phyloP scores from a whole-genome alignment of 129 eudicot species.

The Artemisia argyi region DNA sequence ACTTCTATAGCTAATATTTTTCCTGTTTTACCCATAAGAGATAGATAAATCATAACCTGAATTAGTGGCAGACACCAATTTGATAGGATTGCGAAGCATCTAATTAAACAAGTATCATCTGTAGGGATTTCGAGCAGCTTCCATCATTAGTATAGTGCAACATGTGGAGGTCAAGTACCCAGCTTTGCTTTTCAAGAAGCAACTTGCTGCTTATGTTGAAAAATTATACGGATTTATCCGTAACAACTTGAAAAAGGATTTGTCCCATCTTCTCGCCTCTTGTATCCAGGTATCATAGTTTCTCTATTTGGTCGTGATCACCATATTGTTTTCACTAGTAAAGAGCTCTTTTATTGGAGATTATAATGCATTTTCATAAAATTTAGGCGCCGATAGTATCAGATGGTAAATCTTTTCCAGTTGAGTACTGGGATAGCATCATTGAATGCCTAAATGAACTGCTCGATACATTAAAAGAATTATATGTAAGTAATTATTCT shows the following conservation, averaged over 20 bases:
- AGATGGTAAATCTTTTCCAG: constrained; percentile 45
- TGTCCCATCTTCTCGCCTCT: constrained; percentile 55
- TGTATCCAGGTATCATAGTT: constrained; percentile 63
- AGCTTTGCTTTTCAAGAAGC: constrained; percentile 89
- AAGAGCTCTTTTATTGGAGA: background rate
- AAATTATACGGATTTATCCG: constrained; percentile 69
- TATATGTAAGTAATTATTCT: constrained; percentile 42
- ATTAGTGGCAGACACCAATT: no score
- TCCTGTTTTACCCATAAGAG: no score
- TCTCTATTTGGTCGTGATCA: background rate
- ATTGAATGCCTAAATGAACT: constrained; percentile 43
- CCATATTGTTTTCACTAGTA: background rate
- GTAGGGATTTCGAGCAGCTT: constrained; percentile 65
- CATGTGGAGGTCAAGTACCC: constrained; percentile 90
- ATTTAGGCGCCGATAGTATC: constrained; percentile 50
- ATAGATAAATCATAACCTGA: no score
- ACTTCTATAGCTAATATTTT: no score
- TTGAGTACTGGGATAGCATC: constrained; percentile 57
- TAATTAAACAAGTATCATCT: background rate
- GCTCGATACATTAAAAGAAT: constrained; percentile 56
- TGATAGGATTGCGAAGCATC: no score
- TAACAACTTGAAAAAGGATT: constrained; percentile 63
- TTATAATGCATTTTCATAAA: background rate
- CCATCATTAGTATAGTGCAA: constrained; percentile 49
- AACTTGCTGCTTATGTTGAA: constrained; percentile 84